Evolutionary conservation across 331 rosid species (phyloP), one percentile per base, ranked within the genome.

Genomic region (Phaseolus coccineus): DNA sequence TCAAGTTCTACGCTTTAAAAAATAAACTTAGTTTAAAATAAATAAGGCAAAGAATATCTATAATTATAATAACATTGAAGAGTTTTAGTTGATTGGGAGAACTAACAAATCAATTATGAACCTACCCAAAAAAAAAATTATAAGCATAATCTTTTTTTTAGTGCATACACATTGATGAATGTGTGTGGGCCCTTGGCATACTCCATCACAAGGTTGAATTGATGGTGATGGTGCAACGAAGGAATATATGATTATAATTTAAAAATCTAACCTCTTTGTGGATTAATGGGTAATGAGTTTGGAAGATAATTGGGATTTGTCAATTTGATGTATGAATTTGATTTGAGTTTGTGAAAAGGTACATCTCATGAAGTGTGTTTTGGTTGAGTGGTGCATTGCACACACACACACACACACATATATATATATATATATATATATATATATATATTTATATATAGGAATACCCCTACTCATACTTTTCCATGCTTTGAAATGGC

Each of bases 361-460:
- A 75, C 78, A 71, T 79, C 57, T 80, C 62, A 77, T 81, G 88
- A 70, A 79, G 51, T 42, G 74, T 72, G 79, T 52, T 72, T 83
- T 83, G 48, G 81, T 87, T 65, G 77, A 87, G 88, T 83, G 89
- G 87, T 84, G 82, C 84, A 86, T 74, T 79, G 86, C 83, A 87
- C 86, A 86, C 22, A 19, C 22, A 19, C n/a, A n/a, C n/a, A n/a
- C n/a, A n/a, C n/a, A n/a, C n/a, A n/a, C n/a, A n/a, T n/a, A n/a
- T n/a, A n/a, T n/a, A n/a, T n/a, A n/a, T n/a, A n/a, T n/a, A n/a
- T n/a, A n/a, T n/a, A n/a, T n/a, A n/a, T n/a, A n/a, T n/a, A n/a
- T n/a, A n/a, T n/a, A n/a, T n/a, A n/a, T 19, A 19, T 19, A 19
- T 19, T 19, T 19, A 19, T 19, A 19, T 19, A 19, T 87, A 89